Percentiles rank a stretch among this genome's conserved stretches.
phyloP scores from a whole-genome alignment of 2,329 filamentous ascomycete species.

The Aspergillus sp. region DNA sequence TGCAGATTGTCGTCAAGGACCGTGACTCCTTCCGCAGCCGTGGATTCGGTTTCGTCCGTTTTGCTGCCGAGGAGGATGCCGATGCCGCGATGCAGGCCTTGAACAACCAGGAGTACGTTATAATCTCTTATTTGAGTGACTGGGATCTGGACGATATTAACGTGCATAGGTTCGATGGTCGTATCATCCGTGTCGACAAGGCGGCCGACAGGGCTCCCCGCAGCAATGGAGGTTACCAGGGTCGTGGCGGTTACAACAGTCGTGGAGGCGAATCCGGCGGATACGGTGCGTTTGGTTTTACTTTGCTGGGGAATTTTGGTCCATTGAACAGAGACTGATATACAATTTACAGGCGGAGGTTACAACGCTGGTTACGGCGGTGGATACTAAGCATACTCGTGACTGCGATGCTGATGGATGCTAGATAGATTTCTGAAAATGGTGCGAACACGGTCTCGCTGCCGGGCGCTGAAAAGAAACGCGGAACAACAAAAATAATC shows the following conservation, averaged over 20 bases:
- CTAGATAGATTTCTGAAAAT: constrained; percentile 1
- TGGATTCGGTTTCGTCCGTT: constrained; percentile 95
- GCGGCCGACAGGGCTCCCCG: constrained; percentile 72
- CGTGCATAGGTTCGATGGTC: constrained; percentile 72
- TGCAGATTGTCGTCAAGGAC: constrained; percentile 92
- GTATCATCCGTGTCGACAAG: constrained; percentile 90
- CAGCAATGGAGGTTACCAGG: constrained; percentile 43
- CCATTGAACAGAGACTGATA: too few relatives aligned
- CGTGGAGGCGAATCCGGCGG: constrained; percentile 30
- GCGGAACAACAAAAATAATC: too few relatives aligned
- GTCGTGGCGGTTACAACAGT: constrained; percentile 41
- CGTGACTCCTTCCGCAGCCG: constrained; percentile 93
- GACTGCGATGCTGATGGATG: neutral
- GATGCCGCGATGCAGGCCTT: constrained; percentile 37
- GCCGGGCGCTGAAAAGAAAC: too few relatives aligned
- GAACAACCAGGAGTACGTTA: constrained; percentile 61
- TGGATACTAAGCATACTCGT: constrained; percentile 4
- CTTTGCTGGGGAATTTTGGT: too few relatives aligned
- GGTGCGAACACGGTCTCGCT: too few relatives aligned
- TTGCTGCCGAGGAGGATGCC: constrained; percentile 46
- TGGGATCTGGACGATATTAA: neutral
- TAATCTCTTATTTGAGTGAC: constrained; percentile 15
- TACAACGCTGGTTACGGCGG: constrained; percentile 29
- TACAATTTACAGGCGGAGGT: constrained; percentile 15
- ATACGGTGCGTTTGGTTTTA: constrained; percentile 5